A percentile compares a stretch with the other conserved stretches of the same genome.
phyloP scores from a whole-genome alignment of 257 asterid species.

The Nicotiana obtusifolia region DNA sequence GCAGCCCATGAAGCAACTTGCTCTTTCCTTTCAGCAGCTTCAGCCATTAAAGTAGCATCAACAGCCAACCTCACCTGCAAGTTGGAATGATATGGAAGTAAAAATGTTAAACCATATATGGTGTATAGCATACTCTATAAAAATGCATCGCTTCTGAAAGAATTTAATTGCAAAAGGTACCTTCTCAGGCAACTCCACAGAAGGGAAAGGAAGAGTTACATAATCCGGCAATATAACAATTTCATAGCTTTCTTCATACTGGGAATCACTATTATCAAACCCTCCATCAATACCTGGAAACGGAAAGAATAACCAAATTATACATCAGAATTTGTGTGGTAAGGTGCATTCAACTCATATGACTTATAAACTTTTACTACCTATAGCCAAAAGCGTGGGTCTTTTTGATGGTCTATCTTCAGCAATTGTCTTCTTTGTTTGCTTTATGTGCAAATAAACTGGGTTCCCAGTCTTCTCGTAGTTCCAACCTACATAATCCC shows the following conservation, averaged over 20 bases:
- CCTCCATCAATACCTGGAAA: constrained; percentile 84
- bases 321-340: not conserved
- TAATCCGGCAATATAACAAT: constrained; percentile 74
- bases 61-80: constrained; percentile 91
- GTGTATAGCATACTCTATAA: too few species aligned
- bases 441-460: constrained; percentile 80
- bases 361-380: constrained; percentile 24
- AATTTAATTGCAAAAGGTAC: constrained; percentile 20
- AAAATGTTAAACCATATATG: not conserved
- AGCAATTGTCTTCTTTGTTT: constrained; percentile 45
- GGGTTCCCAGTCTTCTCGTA: constrained; percentile 83
- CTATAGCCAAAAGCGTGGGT: constrained; percentile 92
- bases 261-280: constrained; percentile 73
- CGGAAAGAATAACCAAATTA: constrained; percentile 6
- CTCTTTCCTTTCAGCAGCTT: constrained; percentile 90
- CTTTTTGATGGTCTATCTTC: constrained; percentile 97
- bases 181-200: constrained; percentile 95
- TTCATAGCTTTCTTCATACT: constrained; percentile 61
- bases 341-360: not conserved
- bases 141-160: too few species aligned
- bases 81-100: constrained; percentile 1
- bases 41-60: constrained; percentile 69
- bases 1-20: constrained; percentile 95
- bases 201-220: constrained; percentile 81
- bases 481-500: constrained; percentile 88